Evolutionary conservation across 306 rosid species (phyloP).

Genomic region (Trifolium subterraneum): DNA sequence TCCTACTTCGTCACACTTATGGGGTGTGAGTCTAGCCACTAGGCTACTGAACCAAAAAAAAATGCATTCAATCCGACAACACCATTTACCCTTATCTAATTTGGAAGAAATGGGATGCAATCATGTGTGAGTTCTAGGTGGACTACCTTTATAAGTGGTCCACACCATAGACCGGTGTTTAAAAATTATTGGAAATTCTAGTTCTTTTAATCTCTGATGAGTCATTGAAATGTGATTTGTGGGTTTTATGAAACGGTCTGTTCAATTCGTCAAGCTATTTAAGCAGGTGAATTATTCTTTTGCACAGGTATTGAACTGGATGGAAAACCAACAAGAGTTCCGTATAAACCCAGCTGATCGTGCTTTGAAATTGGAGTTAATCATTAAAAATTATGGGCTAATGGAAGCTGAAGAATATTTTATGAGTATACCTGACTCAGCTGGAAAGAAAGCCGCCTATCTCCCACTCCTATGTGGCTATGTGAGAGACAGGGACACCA

Average conservation of each 20-base stretch:
- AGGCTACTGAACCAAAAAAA: too few relatives aligned
- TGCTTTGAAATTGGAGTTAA: conserved; percentile 64
- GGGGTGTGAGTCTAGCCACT: too few relatives aligned
- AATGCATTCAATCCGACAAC: too few relatives aligned
- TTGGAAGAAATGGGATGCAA: too few relatives aligned
- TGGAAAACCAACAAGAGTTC: conserved; percentile 56
- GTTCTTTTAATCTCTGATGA: background rate
- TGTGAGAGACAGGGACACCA: conserved; percentile 55
- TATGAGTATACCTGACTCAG: conserved; percentile 48
- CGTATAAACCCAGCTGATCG: conserved; percentile 54
- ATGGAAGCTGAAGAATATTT: conserved; percentile 73
- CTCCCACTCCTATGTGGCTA: conserved; percentile 65
- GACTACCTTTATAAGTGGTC: too few relatives aligned
- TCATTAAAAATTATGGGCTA: conserved; percentile 57
- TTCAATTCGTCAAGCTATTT: conserved; percentile 13
- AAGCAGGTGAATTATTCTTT: conserved; percentile 15
- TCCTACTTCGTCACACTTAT: too few relatives aligned
- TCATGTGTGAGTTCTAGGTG: too few relatives aligned
- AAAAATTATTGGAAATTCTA: too few relatives aligned
- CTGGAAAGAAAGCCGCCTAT: conserved; percentile 66
- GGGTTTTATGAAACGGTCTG: background rate
- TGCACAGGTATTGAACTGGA: conserved; percentile 64
- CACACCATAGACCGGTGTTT: too few relatives aligned
- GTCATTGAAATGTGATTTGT: conserved; percentile 1
- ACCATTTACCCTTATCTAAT: too few relatives aligned